Evolutionary conservation across 2,329 filamentous ascomycete genomes (phyloP).

Genomic region (Zymoseptoria ardabiliae): DNA sequence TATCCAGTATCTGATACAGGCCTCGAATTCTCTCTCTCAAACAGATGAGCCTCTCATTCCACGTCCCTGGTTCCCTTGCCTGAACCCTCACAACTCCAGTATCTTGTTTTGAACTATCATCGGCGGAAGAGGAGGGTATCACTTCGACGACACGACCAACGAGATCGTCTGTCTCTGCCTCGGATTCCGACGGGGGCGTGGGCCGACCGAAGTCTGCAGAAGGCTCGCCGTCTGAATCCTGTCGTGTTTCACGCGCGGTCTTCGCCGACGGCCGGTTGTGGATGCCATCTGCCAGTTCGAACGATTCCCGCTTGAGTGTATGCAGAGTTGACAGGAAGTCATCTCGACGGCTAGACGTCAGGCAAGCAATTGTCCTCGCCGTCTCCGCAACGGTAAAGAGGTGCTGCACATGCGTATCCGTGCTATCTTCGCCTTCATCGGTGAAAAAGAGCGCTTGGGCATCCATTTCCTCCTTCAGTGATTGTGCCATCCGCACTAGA

Average conservation of each 20-base stretch:
- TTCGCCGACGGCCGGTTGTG: not conserved
- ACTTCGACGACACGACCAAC: not conserved
- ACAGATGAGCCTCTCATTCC: not conserved
- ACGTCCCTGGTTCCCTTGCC: not conserved
- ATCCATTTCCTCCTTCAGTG: not conserved
- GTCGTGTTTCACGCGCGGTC: not conserved
- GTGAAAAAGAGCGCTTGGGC: not conserved
- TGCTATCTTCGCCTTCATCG: not conserved
- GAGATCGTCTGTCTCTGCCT: not conserved
- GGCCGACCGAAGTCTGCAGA: not conserved
- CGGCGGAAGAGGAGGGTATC: not conserved
- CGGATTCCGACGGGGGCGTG: not conserved
- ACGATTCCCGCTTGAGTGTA: not conserved
- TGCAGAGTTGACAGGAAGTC: not conserved
- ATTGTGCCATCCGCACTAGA: not conserved
- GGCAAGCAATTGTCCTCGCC: not conserved
- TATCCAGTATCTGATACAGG: not conserved
- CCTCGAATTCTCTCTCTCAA: not conserved
- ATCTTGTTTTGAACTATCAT: not conserved
- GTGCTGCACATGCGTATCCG: too few relatives aligned
- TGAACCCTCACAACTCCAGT: not conserved
- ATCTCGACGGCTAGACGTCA: not conserved
- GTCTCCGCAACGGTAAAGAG: not conserved
- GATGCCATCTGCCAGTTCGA: not conserved
- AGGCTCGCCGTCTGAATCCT: not conserved